Conservation (phyloP, 306 rosid species). For the Rosa chinensis region DNA sequence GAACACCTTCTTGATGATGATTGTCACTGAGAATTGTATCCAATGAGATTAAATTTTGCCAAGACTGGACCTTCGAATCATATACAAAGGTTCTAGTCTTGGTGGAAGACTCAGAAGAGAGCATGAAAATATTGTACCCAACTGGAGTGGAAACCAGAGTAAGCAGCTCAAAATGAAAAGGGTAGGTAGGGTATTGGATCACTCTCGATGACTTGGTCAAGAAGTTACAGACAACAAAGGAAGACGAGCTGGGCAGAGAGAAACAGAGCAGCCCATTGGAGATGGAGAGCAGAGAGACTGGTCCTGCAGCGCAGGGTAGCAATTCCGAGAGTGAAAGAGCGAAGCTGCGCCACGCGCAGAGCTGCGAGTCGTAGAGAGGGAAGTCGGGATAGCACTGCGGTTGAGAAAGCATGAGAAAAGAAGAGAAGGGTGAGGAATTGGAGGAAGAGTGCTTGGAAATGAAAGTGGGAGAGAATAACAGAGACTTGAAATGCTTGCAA, state of each 20-base stretch:
- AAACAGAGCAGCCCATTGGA: conserved; percentile 80
- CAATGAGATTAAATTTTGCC: conserved; percentile 47
- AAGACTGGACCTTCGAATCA: conserved; percentile 45
- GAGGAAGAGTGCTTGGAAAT: conserved; percentile 54
- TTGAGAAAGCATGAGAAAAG: conserved; percentile 76
- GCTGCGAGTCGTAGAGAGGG: conserved; percentile 62
- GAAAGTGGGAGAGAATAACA: conserved; percentile 68
- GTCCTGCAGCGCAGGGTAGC: conserved; percentile 29
- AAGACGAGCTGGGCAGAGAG: conserved; percentile 41
- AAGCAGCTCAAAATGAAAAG: conserved; percentile 53
- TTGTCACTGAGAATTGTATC: conserved; percentile 43
- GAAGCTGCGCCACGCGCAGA: conserved; percentile 59
- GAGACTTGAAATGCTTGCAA: conserved; percentile 68
- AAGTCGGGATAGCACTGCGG: conserved; percentile 61
- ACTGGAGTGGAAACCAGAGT: conserved; percentile 55
- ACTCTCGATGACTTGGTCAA: conserved; percentile 55
- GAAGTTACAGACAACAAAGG: conserved; percentile 65
- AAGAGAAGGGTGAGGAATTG: conserved; percentile 49
- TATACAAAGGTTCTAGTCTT: conserved; percentile 37
- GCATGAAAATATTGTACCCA: conserved; percentile 56
- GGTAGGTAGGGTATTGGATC: conserved; percentile 50
- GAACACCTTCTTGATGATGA: conserved; percentile 58
- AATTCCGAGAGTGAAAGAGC: conserved; percentile 48
- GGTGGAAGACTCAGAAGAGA: conserved; percentile 44
- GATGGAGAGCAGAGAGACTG: conserved; percentile 42